These are phyloP conservation scores for Aspergillus nidulans DNA, from an alignment of 495 filamentous ascomycete species.

Conservation along the genomic window DNA sequence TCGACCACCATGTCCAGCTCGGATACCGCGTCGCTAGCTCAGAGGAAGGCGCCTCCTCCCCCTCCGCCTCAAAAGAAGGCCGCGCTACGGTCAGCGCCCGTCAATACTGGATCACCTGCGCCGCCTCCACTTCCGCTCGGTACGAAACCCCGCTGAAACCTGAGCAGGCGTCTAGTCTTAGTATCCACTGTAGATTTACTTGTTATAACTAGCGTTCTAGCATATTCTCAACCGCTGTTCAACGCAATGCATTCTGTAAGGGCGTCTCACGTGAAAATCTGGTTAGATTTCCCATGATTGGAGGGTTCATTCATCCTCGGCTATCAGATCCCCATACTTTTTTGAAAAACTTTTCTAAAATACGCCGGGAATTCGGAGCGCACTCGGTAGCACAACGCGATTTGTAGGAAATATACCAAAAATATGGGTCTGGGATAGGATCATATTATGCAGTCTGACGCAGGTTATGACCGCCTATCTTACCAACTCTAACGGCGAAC, in stretches of 20 bases:
- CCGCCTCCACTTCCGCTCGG: slow-evolving; percentile 40
- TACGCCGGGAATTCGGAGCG: neutral
- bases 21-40: slow-evolving; percentile 19
- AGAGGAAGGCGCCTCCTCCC: slow-evolving; percentile 65
- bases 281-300: neutral
- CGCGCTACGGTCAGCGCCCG: slow-evolving; percentile 32
- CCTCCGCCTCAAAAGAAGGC: slow-evolving; percentile 62
- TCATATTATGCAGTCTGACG: neutral
- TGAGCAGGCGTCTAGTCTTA: slow-evolving; percentile 16
- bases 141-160: slow-evolving; percentile 38
- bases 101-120: slow-evolving; percentile 21
- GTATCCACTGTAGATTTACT: neutral
- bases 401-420: no score
- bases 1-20: slow-evolving; percentile 9
- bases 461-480: neutral
- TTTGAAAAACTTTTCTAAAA: neutral
- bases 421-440: neutral
- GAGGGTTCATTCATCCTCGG: neutral
- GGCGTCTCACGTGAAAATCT: neutral
- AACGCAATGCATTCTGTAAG: neutral
- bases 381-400: neutral
- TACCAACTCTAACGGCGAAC: neutral
- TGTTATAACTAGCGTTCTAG: neutral
- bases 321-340: neutral
- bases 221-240: neutral